A percentile compares a stretch with the other conserved stretches of the same genome.
Evolutionary conservation across 73 alveolate species (phyloP).

Genomic region (Paramecium tetraurelia): DNA sequence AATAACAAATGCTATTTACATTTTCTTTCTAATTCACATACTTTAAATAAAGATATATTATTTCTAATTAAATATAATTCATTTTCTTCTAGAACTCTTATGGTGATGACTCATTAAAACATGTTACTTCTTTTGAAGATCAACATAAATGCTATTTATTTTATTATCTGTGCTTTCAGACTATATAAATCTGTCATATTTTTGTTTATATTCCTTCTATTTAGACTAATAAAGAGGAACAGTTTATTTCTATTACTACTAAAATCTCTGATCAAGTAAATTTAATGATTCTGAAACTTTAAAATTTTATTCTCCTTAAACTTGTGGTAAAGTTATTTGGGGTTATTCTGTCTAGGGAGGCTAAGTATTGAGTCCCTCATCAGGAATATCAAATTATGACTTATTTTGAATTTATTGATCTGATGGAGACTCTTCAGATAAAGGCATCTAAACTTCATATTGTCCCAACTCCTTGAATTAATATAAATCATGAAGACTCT

Average conservation of each 20-base stretch:
- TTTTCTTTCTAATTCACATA: neutral
- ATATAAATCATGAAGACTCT: slow-evolving; percentile 51
- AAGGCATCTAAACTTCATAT: neutral
- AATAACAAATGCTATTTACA: neutral
- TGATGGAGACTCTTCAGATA: neutral
- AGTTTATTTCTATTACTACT: neutral
- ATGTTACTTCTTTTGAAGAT: neutral
- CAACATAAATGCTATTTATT: neutral
- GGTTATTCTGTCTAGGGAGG: neutral
- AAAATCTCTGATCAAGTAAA: neutral
- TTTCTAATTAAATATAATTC: neutral
- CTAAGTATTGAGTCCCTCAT: neutral
- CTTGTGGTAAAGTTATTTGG: neutral
- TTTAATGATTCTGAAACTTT: neutral
- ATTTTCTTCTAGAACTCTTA: neutral
- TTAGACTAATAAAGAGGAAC: slow-evolving; percentile 27
- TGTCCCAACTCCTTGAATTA: slow-evolving; percentile 4
- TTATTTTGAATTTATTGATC: neutral
- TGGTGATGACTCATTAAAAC: neutral
- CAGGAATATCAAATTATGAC: neutral
- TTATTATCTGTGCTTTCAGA: slow-evolving; percentile 36
- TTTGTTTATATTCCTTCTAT: slow-evolving; percentile 43
- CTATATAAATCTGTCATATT: slow-evolving; percentile 6
- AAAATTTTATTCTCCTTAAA: neutral
- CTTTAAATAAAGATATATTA: neutral